phyloP scores from a whole-genome alignment of 2,329 filamentous ascomycete genomes.

The Diaporthe sp. region DNA sequence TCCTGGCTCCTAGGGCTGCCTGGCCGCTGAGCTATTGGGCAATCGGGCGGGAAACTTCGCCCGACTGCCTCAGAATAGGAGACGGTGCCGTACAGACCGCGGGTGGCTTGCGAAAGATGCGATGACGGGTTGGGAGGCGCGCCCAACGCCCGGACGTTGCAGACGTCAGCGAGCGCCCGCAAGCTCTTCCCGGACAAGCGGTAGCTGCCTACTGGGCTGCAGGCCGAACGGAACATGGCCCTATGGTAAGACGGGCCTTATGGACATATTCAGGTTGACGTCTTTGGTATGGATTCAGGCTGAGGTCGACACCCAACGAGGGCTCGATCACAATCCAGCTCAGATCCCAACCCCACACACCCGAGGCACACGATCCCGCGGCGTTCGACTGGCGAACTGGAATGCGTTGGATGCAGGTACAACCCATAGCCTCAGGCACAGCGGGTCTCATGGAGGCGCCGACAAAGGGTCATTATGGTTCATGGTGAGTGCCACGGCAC shows the following conservation, averaged over 20 bases:
- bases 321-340: background rate
- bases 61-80: slow-evolving; percentile 32
- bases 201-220: slow-evolving; percentile 19
- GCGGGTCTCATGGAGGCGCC: slow-evolving; percentile 15
- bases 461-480: slow-evolving; percentile 24
- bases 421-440: slow-evolving; percentile 22
- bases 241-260: background rate
- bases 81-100: slow-evolving; percentile 24
- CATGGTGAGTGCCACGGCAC: slow-evolving; percentile 5
- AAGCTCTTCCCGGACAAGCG: slow-evolving; percentile 28
- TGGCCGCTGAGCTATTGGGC: slow-evolving; percentile 10
- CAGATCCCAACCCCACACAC: slow-evolving; percentile 2
- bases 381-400: background rate
- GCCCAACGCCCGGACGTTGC: slow-evolving; percentile 32
- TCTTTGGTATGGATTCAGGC: slow-evolving; percentile 5
- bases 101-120: slow-evolving; percentile 23
- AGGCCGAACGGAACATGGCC: slow-evolving; percentile 10
- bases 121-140: slow-evolving; percentile 25
- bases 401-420: slow-evolving; percentile 39
- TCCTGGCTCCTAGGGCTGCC: slow-evolving; percentile 12
- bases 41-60: slow-evolving; percentile 36
- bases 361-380: background rate
- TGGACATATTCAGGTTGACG: background rate
- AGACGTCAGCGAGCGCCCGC: slow-evolving; percentile 30
- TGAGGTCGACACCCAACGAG: background rate